Base-by-base conservation (phyloP, 2,329 filamentous ascomycete genomes). In the Botrytis hyacinthi region DNA sequence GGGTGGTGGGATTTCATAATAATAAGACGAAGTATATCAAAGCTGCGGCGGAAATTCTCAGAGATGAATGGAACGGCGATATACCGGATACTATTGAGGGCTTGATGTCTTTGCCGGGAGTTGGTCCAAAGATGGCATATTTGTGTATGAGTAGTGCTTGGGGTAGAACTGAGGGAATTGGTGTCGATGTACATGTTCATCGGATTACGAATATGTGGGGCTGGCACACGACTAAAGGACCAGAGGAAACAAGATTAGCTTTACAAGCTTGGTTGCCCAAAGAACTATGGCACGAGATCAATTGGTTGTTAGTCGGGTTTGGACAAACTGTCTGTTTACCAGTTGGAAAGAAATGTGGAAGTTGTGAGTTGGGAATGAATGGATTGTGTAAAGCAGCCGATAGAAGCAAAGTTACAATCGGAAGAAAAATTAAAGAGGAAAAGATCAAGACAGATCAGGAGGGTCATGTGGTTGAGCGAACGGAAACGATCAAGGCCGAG, bases 331-430 rank as follows among this genome's bases (percentile, higher is more conserved):
- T 91, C 42, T 93, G 91, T 82, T 81, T 91, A 74, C 90, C 91
- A 10, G 86, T 92, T 2, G 90, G 90, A 0, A 73, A 78, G 20
- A 89, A 87, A 77, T 99, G 96, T 83, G 94, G 93, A 29, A 91
- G 96, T 67, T 99, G 96, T 83, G 92, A 92, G 76, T 83, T 98
- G 67, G 93, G 93, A 0, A 84, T 92, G 32, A 86, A 86, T 46
- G 93, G 93, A 5, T 82, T 98, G 74, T 99, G 96, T 83, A 90
- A 87, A 80, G 88, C 89, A 18, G 92, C 92, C 42, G 88, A 94
- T 75, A 84, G 86, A 80, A 89, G 86, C 70, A 90, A 92, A 83
- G 88, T 91, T 8, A 81, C 83, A 12, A 86, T 87, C 74, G 88
- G 87, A 37, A 86, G 86, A 76, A 90, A 85, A 81, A 82, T 84